Conservation (phyloP, 1,284 basidiomycete genomes). For the Malassezia furfur region DNA sequence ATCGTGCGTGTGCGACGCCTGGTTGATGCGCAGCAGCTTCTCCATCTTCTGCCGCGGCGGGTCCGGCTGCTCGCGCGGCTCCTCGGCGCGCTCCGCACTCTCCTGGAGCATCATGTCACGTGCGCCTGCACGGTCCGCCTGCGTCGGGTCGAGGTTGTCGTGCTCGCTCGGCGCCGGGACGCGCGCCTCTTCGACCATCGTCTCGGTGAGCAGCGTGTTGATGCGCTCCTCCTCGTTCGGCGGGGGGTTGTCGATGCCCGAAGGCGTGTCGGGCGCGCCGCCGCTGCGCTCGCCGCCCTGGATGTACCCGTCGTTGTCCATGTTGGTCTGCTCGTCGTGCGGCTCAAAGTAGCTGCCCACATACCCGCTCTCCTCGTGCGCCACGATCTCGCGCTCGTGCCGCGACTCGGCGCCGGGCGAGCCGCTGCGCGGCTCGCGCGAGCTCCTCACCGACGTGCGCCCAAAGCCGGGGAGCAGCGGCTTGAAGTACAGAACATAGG, state of each 20-base stretch:
- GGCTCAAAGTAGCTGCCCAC: conserved; percentile 55
- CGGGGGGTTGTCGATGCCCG: conserved; percentile 15
- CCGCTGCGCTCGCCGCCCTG: conserved; percentile 36
- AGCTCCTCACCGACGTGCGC: conserved; percentile 71
- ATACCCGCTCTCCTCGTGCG: conserved; percentile 81
- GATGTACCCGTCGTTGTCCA: conserved; percentile 45
- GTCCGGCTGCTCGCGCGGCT: conserved; percentile 19
- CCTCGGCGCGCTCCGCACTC: conserved; percentile 10
- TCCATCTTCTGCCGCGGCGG: conserved; percentile 19
- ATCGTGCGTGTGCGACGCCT: conserved; percentile 47
- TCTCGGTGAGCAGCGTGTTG: background rate
- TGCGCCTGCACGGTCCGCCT: conserved; percentile 9
- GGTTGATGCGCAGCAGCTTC: conserved; percentile 32
- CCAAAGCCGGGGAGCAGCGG: conserved; percentile 85
- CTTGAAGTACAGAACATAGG: conserved; percentile 84
- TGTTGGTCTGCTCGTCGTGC: conserved; percentile 35
- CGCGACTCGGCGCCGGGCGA: conserved; percentile 58
- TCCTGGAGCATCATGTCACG: conserved; percentile 14
- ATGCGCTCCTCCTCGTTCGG: conserved; percentile 5
- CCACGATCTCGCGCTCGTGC: conserved; percentile 60
- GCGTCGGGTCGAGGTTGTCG: conserved; percentile 2
- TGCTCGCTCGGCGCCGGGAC: background rate
- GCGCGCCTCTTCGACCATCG: background rate
- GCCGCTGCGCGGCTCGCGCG: conserved; percentile 55
- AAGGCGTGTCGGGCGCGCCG: conserved; percentile 21